Percentiles rank a stretch among this genome's conserved stretches.
Evolutionary conservation across 148 eudicot species (phyloP).

Genomic region (Amaranthus hypochondriacus): DNA sequence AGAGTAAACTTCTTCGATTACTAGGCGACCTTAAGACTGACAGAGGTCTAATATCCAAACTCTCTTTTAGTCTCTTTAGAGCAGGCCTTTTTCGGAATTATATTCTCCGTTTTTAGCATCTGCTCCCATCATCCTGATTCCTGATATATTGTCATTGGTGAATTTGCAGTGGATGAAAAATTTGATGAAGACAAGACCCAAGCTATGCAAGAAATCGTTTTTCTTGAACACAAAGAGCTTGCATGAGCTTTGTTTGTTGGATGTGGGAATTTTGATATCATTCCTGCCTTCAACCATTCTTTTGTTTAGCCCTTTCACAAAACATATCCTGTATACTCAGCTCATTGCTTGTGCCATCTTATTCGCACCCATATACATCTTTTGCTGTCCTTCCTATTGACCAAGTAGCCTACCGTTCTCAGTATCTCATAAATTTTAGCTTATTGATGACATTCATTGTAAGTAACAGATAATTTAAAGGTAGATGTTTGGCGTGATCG

Average conservation of each 20-base stretch:
- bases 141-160: slow-evolving; percentile 3
- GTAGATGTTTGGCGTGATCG: too few species aligned
- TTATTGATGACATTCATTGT: slow-evolving; percentile 7
- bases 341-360: background rate
- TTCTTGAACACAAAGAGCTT: slow-evolving; percentile 35
- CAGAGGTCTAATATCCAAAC: slow-evolving; percentile 27
- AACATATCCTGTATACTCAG: background rate
- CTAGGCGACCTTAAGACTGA: slow-evolving; percentile 45
- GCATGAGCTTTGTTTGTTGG: slow-evolving; percentile 19
- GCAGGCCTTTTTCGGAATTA: background rate
- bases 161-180: slow-evolving; percentile 41
- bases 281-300: background rate
- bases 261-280: slow-evolving; percentile 9
- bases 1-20: slow-evolving; percentile 46
- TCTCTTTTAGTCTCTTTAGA: background rate
- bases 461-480: too few species aligned
- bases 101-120: background rate
- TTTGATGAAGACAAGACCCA: slow-evolving; percentile 43
- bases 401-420: slow-evolving; percentile 2
- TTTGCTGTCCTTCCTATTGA: background rate
- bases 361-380: background rate
- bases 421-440: slow-evolving; percentile 18
- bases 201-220: slow-evolving; percentile 39
- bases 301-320: background rate
- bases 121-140: background rate